Conservation (phyloP, 306 rosid species). For the Lathyrus aphaca region DNA sequence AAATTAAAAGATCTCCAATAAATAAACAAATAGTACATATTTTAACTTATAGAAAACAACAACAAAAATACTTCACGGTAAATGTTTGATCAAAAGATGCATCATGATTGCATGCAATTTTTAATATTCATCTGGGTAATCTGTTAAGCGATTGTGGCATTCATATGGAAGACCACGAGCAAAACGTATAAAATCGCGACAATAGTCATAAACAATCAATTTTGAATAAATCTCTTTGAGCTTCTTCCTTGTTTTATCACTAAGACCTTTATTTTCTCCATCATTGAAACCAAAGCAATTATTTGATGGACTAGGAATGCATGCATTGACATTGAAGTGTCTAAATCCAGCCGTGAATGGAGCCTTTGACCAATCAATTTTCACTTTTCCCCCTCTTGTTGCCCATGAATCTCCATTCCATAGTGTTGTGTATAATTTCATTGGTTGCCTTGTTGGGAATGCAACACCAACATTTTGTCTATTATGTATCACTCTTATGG, state of each 20-base stretch:
- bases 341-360: slow-evolving; percentile 45
- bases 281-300: slow-evolving; percentile 31
- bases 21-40: neutral
- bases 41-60: neutral
- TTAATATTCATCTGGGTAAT: neutral
- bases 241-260: slow-evolving; percentile 11
- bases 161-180: slow-evolving; percentile 51
- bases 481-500: slow-evolving; percentile 46
- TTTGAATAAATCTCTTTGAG: slow-evolving; percentile 27
- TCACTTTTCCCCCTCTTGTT: slow-evolving; percentile 49
- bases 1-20: neutral
- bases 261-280: slow-evolving; percentile 17
- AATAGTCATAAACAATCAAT: slow-evolving; percentile 52
- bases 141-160: slow-evolving; percentile 21
- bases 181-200: slow-evolving; percentile 47
- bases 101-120: neutral
- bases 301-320: slow-evolving; percentile 20
- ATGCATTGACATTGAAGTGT: slow-evolving; percentile 39
- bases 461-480: slow-evolving; percentile 40
- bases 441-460: slow-evolving; percentile 49
- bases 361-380: slow-evolving; percentile 41
- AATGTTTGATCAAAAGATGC: neutral
- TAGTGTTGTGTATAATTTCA: slow-evolving; percentile 46
- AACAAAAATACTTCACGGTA: neutral
- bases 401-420: slow-evolving; percentile 62